Evolutionary conservation across 2,329 filamentous ascomycete species (phyloP).

Genomic region (Aspergillus awamori): DNA sequence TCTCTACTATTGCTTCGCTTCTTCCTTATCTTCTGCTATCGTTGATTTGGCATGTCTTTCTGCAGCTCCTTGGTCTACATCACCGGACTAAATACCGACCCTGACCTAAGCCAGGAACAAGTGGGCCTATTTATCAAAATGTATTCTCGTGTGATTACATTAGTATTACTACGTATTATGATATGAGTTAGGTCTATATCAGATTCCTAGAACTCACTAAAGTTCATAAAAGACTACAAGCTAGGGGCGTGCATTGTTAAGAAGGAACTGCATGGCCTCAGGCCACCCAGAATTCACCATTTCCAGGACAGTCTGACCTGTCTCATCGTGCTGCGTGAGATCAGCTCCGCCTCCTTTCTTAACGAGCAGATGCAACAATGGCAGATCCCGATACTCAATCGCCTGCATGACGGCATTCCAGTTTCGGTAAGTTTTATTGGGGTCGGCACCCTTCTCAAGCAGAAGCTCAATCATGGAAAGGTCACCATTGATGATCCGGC

Average conservation of each 20-base stretch:
- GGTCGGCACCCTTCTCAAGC: conserved; percentile 65
- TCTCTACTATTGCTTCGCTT: too few relatives aligned
- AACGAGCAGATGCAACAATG: conserved; percentile 57
- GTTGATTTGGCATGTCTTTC: too few relatives aligned
- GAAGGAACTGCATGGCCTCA: conserved; percentile 57
- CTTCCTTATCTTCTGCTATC: too few relatives aligned
- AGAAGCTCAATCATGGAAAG: conserved; percentile 65
- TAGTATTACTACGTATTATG: too few relatives aligned
- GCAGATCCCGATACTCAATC: conserved; percentile 63
- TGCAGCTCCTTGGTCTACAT: too few relatives aligned
- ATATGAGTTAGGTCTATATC: too few relatives aligned
- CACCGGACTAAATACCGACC: too few relatives aligned
- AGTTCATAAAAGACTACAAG: too few relatives aligned
- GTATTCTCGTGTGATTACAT: too few relatives aligned
- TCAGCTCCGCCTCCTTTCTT: conserved; percentile 55
- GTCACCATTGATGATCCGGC: conserved; percentile 59
- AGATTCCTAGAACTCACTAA: too few relatives aligned
- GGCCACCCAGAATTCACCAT: conserved; percentile 63
- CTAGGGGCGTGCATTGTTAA: conserved; percentile 17
- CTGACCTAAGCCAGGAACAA: too few relatives aligned
- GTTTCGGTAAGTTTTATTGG: conserved; percentile 68
- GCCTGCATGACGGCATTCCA: conserved; percentile 69
- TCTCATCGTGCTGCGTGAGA: conserved; percentile 57
- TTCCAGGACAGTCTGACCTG: conserved; percentile 58
- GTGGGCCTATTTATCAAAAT: too few relatives aligned